phyloP scores from a whole-genome alignment of 352 stramenopile species.

The Phytophthora constricta region DNA sequence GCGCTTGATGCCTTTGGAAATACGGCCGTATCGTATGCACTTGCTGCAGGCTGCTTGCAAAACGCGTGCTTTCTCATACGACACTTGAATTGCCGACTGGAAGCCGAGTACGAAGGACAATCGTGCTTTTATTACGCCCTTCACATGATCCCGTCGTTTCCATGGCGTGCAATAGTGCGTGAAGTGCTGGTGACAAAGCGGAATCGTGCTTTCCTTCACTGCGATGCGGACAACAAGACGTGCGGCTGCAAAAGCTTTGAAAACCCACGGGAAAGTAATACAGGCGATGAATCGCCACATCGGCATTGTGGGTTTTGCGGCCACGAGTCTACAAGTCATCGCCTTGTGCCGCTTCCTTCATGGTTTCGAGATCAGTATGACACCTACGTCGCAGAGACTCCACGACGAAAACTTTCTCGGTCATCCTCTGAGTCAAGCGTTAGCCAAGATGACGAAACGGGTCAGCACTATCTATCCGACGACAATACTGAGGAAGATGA shows the following conservation, averaged over 20 bases:
- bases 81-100: conserved; percentile 32
- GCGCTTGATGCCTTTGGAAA: conserved; percentile 59
- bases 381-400: conserved; percentile 40
- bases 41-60: conserved; percentile 37
- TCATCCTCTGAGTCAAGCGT: conserved; percentile 14
- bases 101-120: conserved; percentile 75
- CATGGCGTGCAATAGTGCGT: conserved; percentile 47
- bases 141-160: conserved; percentile 60
- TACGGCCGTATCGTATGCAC: conserved; percentile 54
- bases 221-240: conserved; percentile 29
- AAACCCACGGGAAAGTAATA: background rate
- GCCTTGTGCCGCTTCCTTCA: conserved; percentile 54
- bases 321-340: conserved; percentile 40
- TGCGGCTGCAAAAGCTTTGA: conserved; percentile 78
- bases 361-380: conserved; percentile 82
- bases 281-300: background rate
- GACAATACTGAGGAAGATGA: conserved; percentile 26
- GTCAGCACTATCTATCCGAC: conserved; percentile 7
- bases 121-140: conserved; percentile 64
- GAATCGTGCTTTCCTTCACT: conserved; percentile 60
- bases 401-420: background rate
- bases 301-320: conserved; percentile 55
- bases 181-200: conserved; percentile 39
- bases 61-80: conserved; percentile 53
- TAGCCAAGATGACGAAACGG: conserved; percentile 20